Base-by-base conservation (phyloP, 345 rosid genomes). In the Leavenworthia alabamica region DNA sequence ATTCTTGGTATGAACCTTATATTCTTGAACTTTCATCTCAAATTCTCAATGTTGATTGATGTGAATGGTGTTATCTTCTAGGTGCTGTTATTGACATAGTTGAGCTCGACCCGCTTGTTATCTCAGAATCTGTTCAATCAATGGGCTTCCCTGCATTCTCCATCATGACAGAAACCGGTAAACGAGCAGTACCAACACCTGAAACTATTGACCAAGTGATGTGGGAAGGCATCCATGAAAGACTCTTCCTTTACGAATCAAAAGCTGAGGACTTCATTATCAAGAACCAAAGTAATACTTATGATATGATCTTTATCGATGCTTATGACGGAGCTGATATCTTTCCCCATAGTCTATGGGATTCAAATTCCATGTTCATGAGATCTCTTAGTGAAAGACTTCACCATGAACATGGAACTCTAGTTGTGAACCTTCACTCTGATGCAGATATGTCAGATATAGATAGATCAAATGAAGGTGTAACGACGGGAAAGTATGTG, bases 101-200 rank as follows among this genome's bases (percentile, higher is more conserved):
- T 11, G 98, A 92, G 73, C 86, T 92, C 15, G 98, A 89, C 66
- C 91, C 94, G 7, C 33, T 89, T 37, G 98, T 86, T 48, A 83
- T 92, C 70, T 82, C 90, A 39, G 83, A 83, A 14, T 92, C 98
- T 8, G 66, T 82, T 62, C 57, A 47, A 51, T 81, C 85, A 39
- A 85, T 92, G 96, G 98, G 98, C 26, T 92, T 92, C 68, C 98
- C 97, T 43, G 78, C 81, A 70, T 89, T 85, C 72, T 78, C 95
- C 0, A 68, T 81, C 17, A 62, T 81, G 83, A 64, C 75, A 37
- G 17, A 67, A 35, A 64, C 79, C 0, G 83, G 86, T 12, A 46
- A 79, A 46, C 93, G 78, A 28, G 76, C 75, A 29, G 49, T 54
- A 29, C 62, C 75, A 45, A 70, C 77, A 53, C 86, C 88, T 7